Evolutionary conservation across 2,329 filamentous ascomycete species (phyloP).

Genomic region (Aquanectria penicillioides): DNA sequence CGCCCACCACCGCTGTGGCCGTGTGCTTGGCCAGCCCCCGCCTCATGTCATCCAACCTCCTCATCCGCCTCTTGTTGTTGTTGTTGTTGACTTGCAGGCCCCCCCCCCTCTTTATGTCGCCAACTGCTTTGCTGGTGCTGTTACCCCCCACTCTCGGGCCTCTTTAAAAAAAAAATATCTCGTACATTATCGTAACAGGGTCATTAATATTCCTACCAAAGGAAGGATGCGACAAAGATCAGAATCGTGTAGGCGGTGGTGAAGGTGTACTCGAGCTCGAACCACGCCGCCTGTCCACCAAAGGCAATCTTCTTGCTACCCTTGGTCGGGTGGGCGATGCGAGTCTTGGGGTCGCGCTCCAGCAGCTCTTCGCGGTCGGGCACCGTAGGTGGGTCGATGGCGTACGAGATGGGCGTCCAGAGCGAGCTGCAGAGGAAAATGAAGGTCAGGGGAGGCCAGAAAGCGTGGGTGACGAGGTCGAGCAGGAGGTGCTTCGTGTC

Average conservation of each 20-base stretch:
- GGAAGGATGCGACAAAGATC: constrained; percentile 55
- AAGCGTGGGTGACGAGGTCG: constrained; percentile 67
- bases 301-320: constrained; percentile 65
- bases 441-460: constrained; percentile 70
- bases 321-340: constrained; percentile 61
- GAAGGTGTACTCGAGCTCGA: constrained; percentile 64
- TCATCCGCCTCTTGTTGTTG: too few species aligned
- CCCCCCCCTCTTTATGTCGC: not conserved
- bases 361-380: constrained; percentile 68
- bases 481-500: constrained; percentile 54
- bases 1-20: too few species aligned
- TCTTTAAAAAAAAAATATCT: constrained; percentile 8
- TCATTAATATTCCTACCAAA: constrained; percentile 26
- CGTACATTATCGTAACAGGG: constrained; percentile 38
- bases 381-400: constrained; percentile 67
- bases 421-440: constrained; percentile 63
- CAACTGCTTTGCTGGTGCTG: not conserved
- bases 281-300: constrained; percentile 63
- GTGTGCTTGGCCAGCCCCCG: too few species aligned
- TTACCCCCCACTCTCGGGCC: not conserved
- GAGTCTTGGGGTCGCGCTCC: constrained; percentile 63
- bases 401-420: constrained; percentile 69
- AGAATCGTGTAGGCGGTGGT: constrained; percentile 61
- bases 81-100: constrained; percentile 25
- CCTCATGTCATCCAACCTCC: too few species aligned